Evolutionary conservation across 2,329 filamentous ascomycete genomes (phyloP), one percentile per base, ranked within the genome.

Genomic region (Penicillium sp.): DNA sequence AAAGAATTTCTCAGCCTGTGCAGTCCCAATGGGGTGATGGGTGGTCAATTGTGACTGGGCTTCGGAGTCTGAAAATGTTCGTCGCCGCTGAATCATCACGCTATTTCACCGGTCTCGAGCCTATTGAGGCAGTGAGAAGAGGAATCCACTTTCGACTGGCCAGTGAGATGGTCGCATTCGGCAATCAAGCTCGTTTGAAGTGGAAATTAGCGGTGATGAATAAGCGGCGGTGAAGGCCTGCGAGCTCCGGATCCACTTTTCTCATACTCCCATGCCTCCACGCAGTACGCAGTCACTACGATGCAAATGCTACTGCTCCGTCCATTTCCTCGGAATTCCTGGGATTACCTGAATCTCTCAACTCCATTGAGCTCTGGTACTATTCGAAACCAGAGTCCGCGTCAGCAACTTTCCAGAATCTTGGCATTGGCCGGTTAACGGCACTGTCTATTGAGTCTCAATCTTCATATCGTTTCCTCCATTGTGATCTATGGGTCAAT

Each of bases 41-140:
- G 38, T 32, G 24, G 48, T 18, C 18, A 38, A 29, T 38, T 27
- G 40, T 44, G 38, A 48, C 36, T 42, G 46, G 46, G 39, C 22
- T 21, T 48, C 34, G 36, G 36, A 16, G 13, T 16, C n/a, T 14
- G 48, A 44, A 27, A 24, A 34, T 50, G 8, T 38, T 50, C 31
- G 24, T 48, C 21, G 8, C 21, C 43, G 38, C 39, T 53, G 45
- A 53, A 48, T 53, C 50, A 53, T 52, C 44, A 53, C 21, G 18
- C 10, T n/a, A 3, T 41, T 48, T 42, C 13, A 14, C 29, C 38
- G 14, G 38, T 7, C 13, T 18, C 5, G 45, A 36, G 50, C 50
- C 43, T 38, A 52, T 52, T 4, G n/a, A 40, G 36, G 39, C 7
- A 18, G 22, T 34, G 18, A 24, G 11, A 11, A 24, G 14, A n/a